phyloP scores from a whole-genome alignment of 31 red algal species.

The Endocladia muricata region DNA sequence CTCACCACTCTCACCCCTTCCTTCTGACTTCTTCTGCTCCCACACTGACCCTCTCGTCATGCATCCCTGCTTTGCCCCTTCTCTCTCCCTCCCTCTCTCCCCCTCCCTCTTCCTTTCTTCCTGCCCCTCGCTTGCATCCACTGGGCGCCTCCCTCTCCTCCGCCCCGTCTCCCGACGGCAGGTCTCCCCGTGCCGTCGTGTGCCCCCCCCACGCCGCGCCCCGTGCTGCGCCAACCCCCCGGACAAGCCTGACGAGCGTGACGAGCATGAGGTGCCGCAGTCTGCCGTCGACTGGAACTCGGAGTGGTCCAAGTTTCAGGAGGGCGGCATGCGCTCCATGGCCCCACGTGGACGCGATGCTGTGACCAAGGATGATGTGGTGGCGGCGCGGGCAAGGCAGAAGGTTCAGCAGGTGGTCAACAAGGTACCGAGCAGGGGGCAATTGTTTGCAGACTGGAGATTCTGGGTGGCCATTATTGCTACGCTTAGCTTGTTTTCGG shows the following conservation, averaged over 20 bases:
- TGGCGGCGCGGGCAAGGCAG: background rate
- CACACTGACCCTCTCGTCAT: background rate
- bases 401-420: background rate
- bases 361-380: slow-evolving; percentile 9
- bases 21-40: background rate
- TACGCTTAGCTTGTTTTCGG: slow-evolving; percentile 43
- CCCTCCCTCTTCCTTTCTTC: background rate
- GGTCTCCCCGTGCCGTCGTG: background rate
- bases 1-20: background rate
- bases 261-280: slow-evolving; percentile 39
- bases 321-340: slow-evolving; percentile 21
- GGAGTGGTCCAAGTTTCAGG: slow-evolving; percentile 39
- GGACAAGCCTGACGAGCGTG: background rate
- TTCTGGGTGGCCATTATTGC: slow-evolving; percentile 66
- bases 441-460: slow-evolving; percentile 53
- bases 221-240: background rate
- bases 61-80: background rate
- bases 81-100: background rate
- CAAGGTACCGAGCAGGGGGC: slow-evolving; percentile 14
- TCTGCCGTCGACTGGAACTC: slow-evolving; percentile 65
- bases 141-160: background rate
- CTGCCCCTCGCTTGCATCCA: background rate
- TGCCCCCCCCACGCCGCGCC: background rate
- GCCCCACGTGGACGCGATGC: slow-evolving; percentile 36
- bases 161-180: background rate